Evolutionary conservation across 2,329 filamentous ascomycete genomes (phyloP).

Genomic region (Fusarium ramigenum): DNA sequence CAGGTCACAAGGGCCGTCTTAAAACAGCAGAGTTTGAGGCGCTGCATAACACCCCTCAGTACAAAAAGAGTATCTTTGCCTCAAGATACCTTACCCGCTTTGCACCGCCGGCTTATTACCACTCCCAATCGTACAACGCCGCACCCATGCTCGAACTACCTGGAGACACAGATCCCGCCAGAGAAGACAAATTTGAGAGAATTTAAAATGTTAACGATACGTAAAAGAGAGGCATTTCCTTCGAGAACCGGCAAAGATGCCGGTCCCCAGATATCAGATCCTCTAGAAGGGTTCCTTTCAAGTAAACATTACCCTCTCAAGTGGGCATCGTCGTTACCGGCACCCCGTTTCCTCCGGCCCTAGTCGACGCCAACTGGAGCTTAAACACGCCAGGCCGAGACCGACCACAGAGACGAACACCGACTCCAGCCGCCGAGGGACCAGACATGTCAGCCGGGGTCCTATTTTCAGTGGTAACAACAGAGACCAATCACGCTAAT

Average conservation of each 20-base stretch:
- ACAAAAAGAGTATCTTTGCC: background rate
- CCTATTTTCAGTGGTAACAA: background rate
- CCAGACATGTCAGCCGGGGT: background rate
- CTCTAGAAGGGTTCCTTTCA: conserved; percentile 22
- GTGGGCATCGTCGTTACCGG: conserved; percentile 32
- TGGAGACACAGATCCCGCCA: background rate
- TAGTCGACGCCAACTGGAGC: conserved; percentile 31
- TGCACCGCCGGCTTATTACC: conserved; percentile 30
- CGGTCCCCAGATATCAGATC: conserved; percentile 29
- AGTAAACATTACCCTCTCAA: conserved; percentile 21
- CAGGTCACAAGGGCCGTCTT: conserved; percentile 12
- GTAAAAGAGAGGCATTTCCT: conserved; percentile 29
- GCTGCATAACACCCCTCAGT: background rate
- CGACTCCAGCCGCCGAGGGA: conserved; percentile 25
- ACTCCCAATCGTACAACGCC: conserved; percentile 13
- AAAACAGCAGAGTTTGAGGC: conserved; percentile 20
- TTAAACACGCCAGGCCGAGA: conserved; percentile 37
- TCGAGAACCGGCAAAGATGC: conserved; percentile 28
- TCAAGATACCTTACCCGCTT: conserved; percentile 19
- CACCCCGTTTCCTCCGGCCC: conserved; percentile 32
- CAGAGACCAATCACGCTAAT: background rate
- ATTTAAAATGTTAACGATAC: background rate
- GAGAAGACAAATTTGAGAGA: background rate
- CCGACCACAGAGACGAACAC: conserved; percentile 24
- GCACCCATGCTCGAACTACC: background rate